phyloP scores from a whole-genome alignment of 495 filamentous ascomycete species.

The Talaromyces proteolyticus region DNA sequence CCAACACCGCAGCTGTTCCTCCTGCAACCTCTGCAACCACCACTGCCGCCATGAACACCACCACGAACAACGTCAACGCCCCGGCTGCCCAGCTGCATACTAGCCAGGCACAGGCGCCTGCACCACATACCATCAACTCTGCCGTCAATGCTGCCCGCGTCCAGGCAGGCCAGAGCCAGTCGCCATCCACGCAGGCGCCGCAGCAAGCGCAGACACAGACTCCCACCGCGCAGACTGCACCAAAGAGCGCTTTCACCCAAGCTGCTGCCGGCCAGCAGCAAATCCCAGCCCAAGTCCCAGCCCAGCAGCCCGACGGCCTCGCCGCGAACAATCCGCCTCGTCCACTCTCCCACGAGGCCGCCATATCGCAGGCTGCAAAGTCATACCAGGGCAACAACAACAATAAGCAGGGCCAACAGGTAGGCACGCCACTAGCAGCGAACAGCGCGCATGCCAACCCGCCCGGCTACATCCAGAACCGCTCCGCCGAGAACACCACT shows the following conservation, averaged over 20 bases:
- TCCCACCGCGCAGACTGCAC: conserved; percentile 7
- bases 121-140: conserved; percentile 48
- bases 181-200: conserved; percentile 23
- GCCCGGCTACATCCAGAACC: conserved; percentile 43
- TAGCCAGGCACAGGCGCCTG: conserved; percentile 34
- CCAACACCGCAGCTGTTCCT: conserved; percentile 9
- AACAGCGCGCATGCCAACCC: conserved; percentile 46
- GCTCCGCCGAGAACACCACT: conserved; percentile 35
- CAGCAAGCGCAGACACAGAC: conserved; percentile 12
- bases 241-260: conserved; percentile 17
- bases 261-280: conserved; percentile 6
- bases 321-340: conserved; percentile 43
- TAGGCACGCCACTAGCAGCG: conserved; percentile 22
- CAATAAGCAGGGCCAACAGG: conserved; percentile 21
- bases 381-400: conserved; percentile 40
- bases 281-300: conserved; percentile 25
- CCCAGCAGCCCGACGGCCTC: conserved; percentile 23
- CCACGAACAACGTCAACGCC: no score
- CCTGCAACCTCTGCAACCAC: conserved; percentile 16
- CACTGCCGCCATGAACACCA: no score
- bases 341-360: conserved; percentile 57
- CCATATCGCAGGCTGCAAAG: conserved; percentile 53
- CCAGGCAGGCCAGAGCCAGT: conserved; percentile 36
- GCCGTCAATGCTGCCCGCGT: conserved; percentile 46
- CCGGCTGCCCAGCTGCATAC: no score